Percentiles rank a stretch among this genome's conserved stretches.
Evolutionary conservation across 257 asterid genomes (phyloP).

Genomic region (Prunella vulgaris): DNA sequence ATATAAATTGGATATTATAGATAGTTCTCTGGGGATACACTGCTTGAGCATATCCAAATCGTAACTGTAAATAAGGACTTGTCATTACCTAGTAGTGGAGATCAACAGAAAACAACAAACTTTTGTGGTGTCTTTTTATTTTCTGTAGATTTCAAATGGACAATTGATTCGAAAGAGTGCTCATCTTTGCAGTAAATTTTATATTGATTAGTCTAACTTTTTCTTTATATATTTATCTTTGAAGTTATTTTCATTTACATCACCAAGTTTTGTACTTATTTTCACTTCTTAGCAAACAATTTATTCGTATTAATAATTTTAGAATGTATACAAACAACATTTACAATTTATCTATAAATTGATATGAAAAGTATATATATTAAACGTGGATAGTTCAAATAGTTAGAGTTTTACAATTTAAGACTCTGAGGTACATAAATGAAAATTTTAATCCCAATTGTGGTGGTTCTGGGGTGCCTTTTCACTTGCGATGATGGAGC

Average conservation of each 20-base stretch:
- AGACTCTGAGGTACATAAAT: too few species aligned
- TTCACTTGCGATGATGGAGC: too few species aligned
- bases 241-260: neutral
- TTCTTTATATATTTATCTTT: neutral
- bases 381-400: too few species aligned
- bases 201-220: neutral
- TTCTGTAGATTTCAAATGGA: neutral
- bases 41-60: neutral
- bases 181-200: neutral
- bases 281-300: too few species aligned
- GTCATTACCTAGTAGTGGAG: neutral
- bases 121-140: neutral
- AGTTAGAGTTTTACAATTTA: too few species aligned
- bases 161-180: neutral
- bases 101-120: neutral
- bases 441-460: too few species aligned
- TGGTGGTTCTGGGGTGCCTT: too few species aligned
- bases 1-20: neutral
- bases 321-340: too few species aligned
- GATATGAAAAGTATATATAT: too few species aligned
- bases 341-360: too few species aligned
- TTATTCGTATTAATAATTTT: too few species aligned
- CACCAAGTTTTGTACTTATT: neutral
- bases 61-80: conserved; percentile 21
- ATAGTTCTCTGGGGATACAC: neutral